Base-by-base conservation (phyloP, 2,329 filamentous ascomycete species). In the Xenosphaeropsis pyriputrescens region DNA sequence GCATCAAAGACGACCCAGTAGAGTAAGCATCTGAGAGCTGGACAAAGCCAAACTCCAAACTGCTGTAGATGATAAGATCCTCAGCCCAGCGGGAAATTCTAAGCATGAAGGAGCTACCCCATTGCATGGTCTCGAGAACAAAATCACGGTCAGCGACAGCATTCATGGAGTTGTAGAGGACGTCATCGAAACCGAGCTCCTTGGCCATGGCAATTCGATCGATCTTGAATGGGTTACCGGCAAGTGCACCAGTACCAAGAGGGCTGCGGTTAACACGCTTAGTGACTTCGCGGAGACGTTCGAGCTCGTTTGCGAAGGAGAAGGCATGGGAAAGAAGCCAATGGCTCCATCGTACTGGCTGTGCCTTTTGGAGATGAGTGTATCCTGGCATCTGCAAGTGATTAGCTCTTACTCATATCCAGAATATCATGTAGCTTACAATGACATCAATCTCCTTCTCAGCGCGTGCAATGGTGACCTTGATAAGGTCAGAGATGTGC, bases 31-130 rank as follows among this genome's bases (percentile, higher is more conserved):
- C 85, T 6, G 83, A 80, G 13, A 91, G 60, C 41, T 70, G 68
- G 29, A 86, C 70, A 54, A 85, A 89, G 14, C 75, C 73, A 52
- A 89, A 91, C 55, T 88, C 81, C 31, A 29, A 12, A 19, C 52
- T 51, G 40, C 75, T 61, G 63, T 89, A 88, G 53, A 93, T 72
- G 60, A 93, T 93, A 42, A 93, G 63, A 54, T 94, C 86, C 61
- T 93, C 84, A 4, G 79, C 73, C 77, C 81, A 89, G 39, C 82
- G 73, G 39, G 72, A 83, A 47, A 93, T 68, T 63, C 91, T 85
- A 43, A 74, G 68, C 77, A 84, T 89, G 45, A 93, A 64, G 50
- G 79, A 81, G 19, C 72, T 70, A 5, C 74, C 77, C 80, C 84
- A 93, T 57, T 85, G 77, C 60, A 93, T 72, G 1, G 74, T 77